These are phyloP conservation scores for Talaromyces islandicus DNA, from an alignment of 2,329 filamentous ascomycete species.

Conservation along the genomic window DNA sequence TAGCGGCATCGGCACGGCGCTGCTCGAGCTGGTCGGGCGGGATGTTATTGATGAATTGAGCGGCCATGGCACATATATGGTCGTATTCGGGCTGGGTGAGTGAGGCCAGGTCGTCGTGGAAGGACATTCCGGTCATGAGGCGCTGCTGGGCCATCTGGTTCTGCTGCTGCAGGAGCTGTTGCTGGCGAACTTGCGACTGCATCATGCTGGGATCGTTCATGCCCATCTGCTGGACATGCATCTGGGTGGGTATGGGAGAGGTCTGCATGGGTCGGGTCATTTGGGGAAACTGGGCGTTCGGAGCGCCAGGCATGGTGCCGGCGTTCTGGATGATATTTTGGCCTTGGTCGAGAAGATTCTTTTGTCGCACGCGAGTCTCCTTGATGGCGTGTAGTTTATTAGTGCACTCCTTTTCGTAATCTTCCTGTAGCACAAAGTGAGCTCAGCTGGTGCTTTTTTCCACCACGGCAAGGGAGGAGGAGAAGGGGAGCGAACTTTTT, in stretches of 20 bases:
- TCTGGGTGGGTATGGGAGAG: conserved; percentile 41
- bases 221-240: conserved; percentile 30
- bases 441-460: background rate
- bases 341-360: conserved; percentile 15
- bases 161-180: conserved; percentile 23
- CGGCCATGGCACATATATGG: conserved; percentile 42
- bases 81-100: conserved; percentile 38
- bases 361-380: conserved; percentile 38
- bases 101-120: conserved; percentile 29
- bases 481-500: conserved; percentile 21
- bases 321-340: conserved; percentile 24
- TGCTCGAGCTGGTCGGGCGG: conserved; percentile 41
- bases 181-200: conserved; percentile 26
- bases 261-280: conserved; percentile 47
- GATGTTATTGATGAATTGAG: conserved; percentile 41
- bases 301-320: conserved; percentile 26
- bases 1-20: conserved; percentile 40
- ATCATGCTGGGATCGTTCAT: conserved; percentile 26
- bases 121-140: conserved; percentile 18
- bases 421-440: conserved; percentile 20
- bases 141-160: conserved; percentile 21
- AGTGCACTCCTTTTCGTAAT: conserved; percentile 40
- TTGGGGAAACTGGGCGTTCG: conserved; percentile 44
- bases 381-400: conserved; percentile 41
- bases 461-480: background rate